Evolutionary conservation across 2,329 filamentous ascomycete species (phyloP).

Genomic region (Zelopaecilomyces penicillatus): DNA sequence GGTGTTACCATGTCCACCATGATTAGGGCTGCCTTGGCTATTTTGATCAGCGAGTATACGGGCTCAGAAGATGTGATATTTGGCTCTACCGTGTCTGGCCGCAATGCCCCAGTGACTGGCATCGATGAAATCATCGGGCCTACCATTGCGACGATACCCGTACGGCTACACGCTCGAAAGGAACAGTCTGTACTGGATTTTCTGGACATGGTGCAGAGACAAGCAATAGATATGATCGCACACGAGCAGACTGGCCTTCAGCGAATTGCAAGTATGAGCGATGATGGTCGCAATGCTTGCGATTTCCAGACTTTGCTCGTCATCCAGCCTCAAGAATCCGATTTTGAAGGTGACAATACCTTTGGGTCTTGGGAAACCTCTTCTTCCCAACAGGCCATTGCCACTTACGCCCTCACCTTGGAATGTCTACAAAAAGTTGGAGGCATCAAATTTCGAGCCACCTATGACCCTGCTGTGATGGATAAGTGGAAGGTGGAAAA

Average conservation of each 20-base stretch:
- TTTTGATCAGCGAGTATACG: background rate
- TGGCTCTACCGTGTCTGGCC: constrained; percentile 2
- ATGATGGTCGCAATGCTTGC: background rate
- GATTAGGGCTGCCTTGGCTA: constrained; percentile 1
- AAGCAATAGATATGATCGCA: constrained; percentile 2
- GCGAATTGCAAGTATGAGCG: background rate
- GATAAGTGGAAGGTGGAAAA: background rate
- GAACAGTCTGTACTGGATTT: background rate
- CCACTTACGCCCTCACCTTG: constrained; percentile 1
- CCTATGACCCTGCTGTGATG: background rate
- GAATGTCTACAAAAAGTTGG: background rate
- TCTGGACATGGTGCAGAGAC: background rate
- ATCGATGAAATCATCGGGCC: constrained; percentile 2
- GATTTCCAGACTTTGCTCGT: constrained; percentile 2
- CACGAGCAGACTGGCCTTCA: constrained; percentile 4
- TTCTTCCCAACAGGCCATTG: background rate
- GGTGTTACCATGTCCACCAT: background rate
- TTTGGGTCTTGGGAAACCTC: background rate
- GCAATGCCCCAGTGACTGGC: background rate
- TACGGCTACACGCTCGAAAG: background rate
- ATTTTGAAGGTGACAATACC: background rate
- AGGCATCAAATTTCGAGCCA: background rate
- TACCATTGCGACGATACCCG: constrained; percentile 3
- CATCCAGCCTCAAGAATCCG: background rate
- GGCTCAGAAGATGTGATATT: constrained; percentile 2